Base-by-base conservation (phyloP, 176 grass and related monocot genomes). In the Aegilops umbellulata region DNA sequence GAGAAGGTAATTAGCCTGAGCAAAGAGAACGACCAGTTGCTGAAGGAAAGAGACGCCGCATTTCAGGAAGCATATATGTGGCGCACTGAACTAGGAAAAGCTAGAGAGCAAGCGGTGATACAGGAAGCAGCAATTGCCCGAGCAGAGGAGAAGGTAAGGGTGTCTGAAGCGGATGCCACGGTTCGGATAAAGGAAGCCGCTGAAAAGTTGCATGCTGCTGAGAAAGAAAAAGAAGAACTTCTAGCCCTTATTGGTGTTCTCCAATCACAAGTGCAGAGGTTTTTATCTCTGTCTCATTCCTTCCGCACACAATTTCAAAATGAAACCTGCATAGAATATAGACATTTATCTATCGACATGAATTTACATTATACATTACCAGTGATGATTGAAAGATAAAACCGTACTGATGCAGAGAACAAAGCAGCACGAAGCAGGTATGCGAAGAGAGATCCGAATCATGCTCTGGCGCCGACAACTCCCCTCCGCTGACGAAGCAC, bases 1-100 rank as follows among this genome's bases (percentile, higher is more conserved):
- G 90, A 99, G 82, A 94, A 93, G 88, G 86, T 94, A 9, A 91
- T 86, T 31, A 84, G 73, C 77, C 85, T 94, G 64, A 89, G 83
- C 71, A 96, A 84, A 91, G 88, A 91, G 84, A 92, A 94, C 86
- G 94, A 96, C 24, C 82, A 88, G 73, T 87, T 99, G 80, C 78
- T 91, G 76, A 99, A 94, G 82, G 92, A 96, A 88, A 95, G 92
- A 60, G 92, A 99, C 26, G 81, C 92, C 41, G 94, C 92, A 75
- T 53, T 96, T 80, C 92, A 90, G 80, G 97, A 99, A 74, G 86
- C 97, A 69, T 92, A 94, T 55, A 66, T 96, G 88, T 99, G 94
- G 97, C 92, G 94, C 24, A 90, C 91, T 83, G 94, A 99, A 90
- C 92, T 99, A 85, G 97, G 90, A 62, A 99, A 99, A 80, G 97